phyloP scores from a whole-genome alignment of 768 basidiomycete genomes.

The Lactarius pseudohatsudake region DNA sequence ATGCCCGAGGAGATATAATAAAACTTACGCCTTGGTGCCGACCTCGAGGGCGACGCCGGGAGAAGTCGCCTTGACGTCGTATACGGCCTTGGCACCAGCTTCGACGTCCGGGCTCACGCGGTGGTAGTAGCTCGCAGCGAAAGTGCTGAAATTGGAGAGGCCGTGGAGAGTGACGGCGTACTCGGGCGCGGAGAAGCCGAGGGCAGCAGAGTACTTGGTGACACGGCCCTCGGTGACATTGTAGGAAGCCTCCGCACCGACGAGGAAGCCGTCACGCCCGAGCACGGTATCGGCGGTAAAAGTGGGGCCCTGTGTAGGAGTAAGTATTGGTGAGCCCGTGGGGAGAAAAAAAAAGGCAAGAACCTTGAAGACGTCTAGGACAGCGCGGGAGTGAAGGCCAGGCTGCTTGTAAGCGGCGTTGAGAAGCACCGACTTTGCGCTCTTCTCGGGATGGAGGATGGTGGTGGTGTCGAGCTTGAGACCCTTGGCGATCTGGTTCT shows the following conservation, averaged over 20 bases:
- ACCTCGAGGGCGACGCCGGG: constrained; percentile 90
- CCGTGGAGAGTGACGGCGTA: constrained; percentile 94
- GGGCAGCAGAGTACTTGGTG: constrained; percentile 86
- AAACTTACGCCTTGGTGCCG: constrained; percentile 88
- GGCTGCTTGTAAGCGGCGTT: constrained; percentile 94
- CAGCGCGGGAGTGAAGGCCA: constrained; percentile 86
- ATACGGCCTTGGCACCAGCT: constrained; percentile 95
- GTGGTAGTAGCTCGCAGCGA: constrained; percentile 98
- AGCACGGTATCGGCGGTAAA: constrained; percentile 95
- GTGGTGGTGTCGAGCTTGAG: constrained; percentile 92
- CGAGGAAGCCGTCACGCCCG: constrained; percentile 95
- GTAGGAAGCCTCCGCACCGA: constrained; percentile 95
- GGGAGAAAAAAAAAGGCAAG: constrained; percentile 25
- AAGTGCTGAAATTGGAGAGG: constrained; percentile 90
- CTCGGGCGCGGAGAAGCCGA: constrained; percentile 95
- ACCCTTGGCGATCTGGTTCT: constrained; percentile 96
- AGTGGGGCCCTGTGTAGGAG: constrained; percentile 76
- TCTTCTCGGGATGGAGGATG: constrained; percentile 83
- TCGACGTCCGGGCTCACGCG: constrained; percentile 88
- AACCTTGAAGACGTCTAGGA: constrained; percentile 94
- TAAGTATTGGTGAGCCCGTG: neutral
- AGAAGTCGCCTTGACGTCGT: constrained; percentile 88
- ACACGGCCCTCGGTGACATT: constrained; percentile 93
- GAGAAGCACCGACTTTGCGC: constrained; percentile 79
- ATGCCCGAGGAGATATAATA: neutral